Evolutionary conservation across 768 basidiomycete genomes (phyloP).

Genomic region (Boletus fagicola): DNA sequence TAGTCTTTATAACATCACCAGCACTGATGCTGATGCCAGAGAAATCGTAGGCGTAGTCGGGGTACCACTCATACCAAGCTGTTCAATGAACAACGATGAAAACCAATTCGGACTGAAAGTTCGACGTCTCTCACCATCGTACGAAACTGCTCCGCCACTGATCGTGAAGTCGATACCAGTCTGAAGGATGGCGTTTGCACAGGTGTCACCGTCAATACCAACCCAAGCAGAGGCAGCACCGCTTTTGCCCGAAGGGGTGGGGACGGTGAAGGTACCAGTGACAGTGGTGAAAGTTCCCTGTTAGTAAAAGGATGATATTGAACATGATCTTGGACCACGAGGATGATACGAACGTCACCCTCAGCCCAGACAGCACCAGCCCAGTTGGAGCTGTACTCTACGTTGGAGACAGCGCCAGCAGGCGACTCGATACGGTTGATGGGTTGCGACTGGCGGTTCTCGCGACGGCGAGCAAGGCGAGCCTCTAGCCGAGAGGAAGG

Average conservation of each 20-base stretch:
- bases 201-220: conserved; percentile 23
- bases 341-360: conserved; percentile 8
- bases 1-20: conserved; percentile 18
- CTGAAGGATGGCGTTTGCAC: conserved; percentile 17
- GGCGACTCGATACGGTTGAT: neutral
- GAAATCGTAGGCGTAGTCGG: conserved; percentile 16
- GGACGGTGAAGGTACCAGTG: conserved; percentile 22
- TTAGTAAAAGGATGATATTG: neutral
- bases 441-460: conserved; percentile 13
- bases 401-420: neutral
- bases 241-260: conserved; percentile 9
- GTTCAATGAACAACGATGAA: neutral
- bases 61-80: conserved; percentile 28
- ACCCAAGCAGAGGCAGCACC: conserved; percentile 24
- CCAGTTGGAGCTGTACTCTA: conserved; percentile 20
- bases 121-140: conserved; percentile 9
- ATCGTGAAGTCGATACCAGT: conserved; percentile 18
- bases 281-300: conserved; percentile 22
- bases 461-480: conserved; percentile 16
- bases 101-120: neutral
- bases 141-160: neutral
- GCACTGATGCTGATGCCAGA: conserved; percentile 11
- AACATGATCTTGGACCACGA: neutral
- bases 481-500: conserved; percentile 16
- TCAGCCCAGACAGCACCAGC: conserved; percentile 17